These are phyloP conservation scores for Bertia moriformis DNA, from an alignment of 2,329 filamentous ascomycete genomes.

Conservation along the genomic window DNA sequence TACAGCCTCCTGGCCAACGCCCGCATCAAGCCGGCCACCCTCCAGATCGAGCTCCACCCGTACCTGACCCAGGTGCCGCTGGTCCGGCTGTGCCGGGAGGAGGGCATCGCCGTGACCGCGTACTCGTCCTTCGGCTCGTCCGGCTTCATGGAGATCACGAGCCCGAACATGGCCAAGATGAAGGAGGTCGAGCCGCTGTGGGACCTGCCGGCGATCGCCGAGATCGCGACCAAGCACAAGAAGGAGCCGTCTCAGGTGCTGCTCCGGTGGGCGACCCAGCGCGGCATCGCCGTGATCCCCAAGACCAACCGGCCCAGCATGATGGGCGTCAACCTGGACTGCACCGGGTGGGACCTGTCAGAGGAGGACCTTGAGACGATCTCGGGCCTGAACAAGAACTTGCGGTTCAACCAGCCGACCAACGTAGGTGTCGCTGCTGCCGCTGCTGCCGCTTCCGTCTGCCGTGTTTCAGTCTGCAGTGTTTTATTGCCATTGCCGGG, in stretches of 20 bases:
- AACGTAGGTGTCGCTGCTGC: conserved; percentile 34
- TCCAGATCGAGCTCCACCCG: conserved; percentile 84
- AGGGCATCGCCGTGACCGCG: conserved; percentile 63
- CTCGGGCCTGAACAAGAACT: conserved; percentile 43
- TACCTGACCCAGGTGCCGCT: conserved; percentile 68
- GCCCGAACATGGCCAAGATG: conserved; percentile 32
- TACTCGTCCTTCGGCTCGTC: conserved; percentile 75
- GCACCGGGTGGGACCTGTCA: conserved; percentile 49
- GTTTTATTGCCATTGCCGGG: no score
- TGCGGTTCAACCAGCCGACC: conserved; percentile 66
- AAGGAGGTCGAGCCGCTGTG: conserved; percentile 42
- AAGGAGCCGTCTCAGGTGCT: conserved; percentile 70
- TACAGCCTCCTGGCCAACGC: conserved; percentile 71
- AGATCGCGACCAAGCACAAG: conserved; percentile 52
- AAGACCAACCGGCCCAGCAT: conserved; percentile 45
- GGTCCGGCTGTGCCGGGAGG: conserved; percentile 50
- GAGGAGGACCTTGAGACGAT: conserved; percentile 55
- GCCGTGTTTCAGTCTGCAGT: background rate
- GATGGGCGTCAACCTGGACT: conserved; percentile 54
- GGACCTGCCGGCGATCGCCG: conserved; percentile 49
- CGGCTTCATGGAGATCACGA: conserved; percentile 61
- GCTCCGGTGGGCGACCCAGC: conserved; percentile 76
- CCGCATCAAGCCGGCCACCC: conserved; percentile 56
- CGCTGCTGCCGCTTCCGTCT: conserved; percentile 2
- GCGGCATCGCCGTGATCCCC: conserved; percentile 67